Conservation (phyloP, 129 eudicot species). For the Chrysanthemum lavandulifolium region DNA sequence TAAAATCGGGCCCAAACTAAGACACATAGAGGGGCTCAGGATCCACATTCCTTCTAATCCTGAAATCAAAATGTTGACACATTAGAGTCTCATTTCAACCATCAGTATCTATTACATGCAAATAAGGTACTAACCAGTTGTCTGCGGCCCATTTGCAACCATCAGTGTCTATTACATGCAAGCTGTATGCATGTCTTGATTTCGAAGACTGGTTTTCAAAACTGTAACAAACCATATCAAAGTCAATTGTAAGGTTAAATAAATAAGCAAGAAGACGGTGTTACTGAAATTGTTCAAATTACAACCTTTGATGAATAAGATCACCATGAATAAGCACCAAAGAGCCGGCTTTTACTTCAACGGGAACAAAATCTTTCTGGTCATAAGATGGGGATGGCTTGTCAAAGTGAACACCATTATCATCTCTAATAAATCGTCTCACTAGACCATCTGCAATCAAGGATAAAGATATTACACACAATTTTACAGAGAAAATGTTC, state of each 20-base stretch:
- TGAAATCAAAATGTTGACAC: conserved; percentile 25
- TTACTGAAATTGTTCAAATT: not conserved
- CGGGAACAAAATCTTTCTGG: conserved; percentile 81
- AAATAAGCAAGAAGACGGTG: not conserved
- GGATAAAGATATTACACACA: not conserved
- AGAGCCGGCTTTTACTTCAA: conserved; percentile 97
- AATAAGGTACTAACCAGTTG: conserved; percentile 60
- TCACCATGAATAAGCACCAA: conserved; percentile 92
- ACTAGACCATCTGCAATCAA: conserved; percentile 68
- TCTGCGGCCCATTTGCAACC: conserved; percentile 92
- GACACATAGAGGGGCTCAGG: conserved; percentile 76
- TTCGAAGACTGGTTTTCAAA: conserved; percentile 84
- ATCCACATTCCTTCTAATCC: conserved; percentile 80
- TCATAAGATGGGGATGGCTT: conserved; percentile 75
- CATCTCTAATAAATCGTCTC: conserved; percentile 88
- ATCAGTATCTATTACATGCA: conserved; percentile 84
- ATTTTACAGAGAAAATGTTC: not conserved
- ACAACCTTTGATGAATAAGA: conserved; percentile 95
- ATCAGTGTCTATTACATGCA: conserved; percentile 85
- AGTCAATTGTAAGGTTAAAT: conserved; percentile 3
- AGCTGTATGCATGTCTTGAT: conserved; percentile 96
- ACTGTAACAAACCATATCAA: conserved; percentile 36
- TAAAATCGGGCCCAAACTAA: conserved; percentile 22
- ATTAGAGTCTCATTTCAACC: conserved; percentile 49
- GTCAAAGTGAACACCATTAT: conserved; percentile 79